phyloP scores from a whole-genome alignment of 2,329 filamentous ascomycete species.

The Plenodomus lindquistii region DNA sequence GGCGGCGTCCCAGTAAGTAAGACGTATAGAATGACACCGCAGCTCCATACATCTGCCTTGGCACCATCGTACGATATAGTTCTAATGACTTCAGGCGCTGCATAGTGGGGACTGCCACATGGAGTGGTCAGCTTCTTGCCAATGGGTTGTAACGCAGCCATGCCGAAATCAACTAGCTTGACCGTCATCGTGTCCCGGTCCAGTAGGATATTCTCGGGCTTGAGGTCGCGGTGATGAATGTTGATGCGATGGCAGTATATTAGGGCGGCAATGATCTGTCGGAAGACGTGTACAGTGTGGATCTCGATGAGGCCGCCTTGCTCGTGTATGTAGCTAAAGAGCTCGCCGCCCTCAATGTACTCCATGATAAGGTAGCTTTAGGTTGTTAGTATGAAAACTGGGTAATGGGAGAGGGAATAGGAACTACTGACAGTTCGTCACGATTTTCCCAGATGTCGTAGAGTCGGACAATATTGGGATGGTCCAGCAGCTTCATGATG shows the following conservation, averaged over 20 bases:
- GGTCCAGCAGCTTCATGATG: constrained; percentile 94
- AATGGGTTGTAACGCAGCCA: constrained; percentile 88
- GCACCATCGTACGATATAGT: constrained; percentile 79
- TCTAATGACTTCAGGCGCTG: constrained; percentile 86
- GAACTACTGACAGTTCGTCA: constrained; percentile 76
- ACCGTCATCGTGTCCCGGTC: constrained; percentile 71
- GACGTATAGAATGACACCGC: constrained; percentile 76
- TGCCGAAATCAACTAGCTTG: constrained; percentile 96
- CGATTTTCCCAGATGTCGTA: constrained; percentile 98
- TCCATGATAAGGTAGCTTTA: constrained; percentile 89
- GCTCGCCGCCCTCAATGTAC: constrained; percentile 80
- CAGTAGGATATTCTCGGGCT: constrained; percentile 94
- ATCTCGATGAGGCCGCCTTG: constrained; percentile 76
- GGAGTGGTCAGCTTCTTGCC: constrained; percentile 82
- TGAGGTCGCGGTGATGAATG: constrained; percentile 94
- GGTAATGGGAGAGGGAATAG: neutral
- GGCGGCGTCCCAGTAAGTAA: constrained; percentile 83
- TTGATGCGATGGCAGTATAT: constrained; percentile 93
- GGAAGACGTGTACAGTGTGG: constrained; percentile 81
- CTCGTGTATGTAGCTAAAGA: constrained; percentile 83
- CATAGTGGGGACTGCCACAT: constrained; percentile 96
- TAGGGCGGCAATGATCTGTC: constrained; percentile 89
- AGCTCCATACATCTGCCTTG: constrained; percentile 91
- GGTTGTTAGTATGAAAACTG: constrained; percentile 15
- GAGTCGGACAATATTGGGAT: constrained; percentile 90